Percentiles rank a stretch among this genome's conserved stretches.
These are phyloP conservation scores for Phaeosphaeria sp. DNA, from an alignment of 2,329 filamentous ascomycete species.

Conservation along the genomic window DNA sequence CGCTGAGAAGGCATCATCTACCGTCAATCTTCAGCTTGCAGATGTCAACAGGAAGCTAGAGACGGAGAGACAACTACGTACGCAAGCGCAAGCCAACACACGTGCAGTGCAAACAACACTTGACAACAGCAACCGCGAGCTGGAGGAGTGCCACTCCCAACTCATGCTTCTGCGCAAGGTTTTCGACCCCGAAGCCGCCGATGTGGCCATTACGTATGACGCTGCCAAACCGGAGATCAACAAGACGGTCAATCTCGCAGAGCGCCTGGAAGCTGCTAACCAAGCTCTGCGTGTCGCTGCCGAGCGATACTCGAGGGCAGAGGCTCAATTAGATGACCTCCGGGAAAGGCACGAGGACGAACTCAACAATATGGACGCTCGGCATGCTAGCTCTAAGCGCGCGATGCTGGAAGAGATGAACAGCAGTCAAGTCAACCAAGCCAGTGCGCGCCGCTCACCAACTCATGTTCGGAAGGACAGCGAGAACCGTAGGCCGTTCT, in stretches of 20 bases:
- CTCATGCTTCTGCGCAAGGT: slow-evolving; percentile 84
- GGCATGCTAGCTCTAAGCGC: slow-evolving; percentile 70
- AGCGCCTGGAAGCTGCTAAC: slow-evolving; percentile 87
- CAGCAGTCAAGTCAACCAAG: slow-evolving; percentile 74
- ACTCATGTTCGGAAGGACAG: slow-evolving; percentile 70
- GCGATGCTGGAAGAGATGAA: slow-evolving; percentile 87
- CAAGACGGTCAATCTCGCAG: slow-evolving; percentile 75
- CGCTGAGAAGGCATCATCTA: slow-evolving; percentile 86
- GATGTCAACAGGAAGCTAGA: slow-evolving; percentile 90
- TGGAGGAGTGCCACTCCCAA: slow-evolving; percentile 79
- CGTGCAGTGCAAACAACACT: slow-evolving; percentile 80
- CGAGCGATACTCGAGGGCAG: slow-evolving; percentile 80
- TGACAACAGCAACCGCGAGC: slow-evolving; percentile 80
- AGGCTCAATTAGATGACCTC: slow-evolving; percentile 80
- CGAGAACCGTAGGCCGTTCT: slow-evolving; percentile 68
- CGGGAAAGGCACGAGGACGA: slow-evolving; percentile 77
- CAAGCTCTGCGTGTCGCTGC: slow-evolving; percentile 84
- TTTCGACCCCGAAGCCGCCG: slow-evolving; percentile 77
- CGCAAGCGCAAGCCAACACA: slow-evolving; percentile 84
- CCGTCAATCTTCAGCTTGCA: slow-evolving; percentile 79
- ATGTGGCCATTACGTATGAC: slow-evolving; percentile 72
- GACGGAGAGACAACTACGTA: slow-evolving; percentile 83
- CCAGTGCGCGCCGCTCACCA: slow-evolving; percentile 66
- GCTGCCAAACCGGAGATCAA: slow-evolving; percentile 72
- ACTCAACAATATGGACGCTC: slow-evolving; percentile 68